These are phyloP conservation scores for Aspergillus indologenus DNA, from an alignment of 495 filamentous ascomycete species.

Conservation along the genomic window DNA sequence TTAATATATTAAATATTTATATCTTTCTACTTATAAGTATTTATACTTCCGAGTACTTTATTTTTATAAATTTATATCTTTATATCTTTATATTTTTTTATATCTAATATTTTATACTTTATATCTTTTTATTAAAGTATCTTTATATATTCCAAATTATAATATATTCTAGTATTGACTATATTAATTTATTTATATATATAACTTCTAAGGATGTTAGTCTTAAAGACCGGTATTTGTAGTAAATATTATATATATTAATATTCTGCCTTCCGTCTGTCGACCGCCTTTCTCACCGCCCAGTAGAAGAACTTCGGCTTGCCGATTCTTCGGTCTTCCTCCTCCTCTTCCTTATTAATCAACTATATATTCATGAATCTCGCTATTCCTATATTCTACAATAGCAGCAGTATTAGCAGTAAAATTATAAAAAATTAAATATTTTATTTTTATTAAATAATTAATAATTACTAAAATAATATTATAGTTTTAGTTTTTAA, in stretches of 20 bases:
- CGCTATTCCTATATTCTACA: too few species aligned
- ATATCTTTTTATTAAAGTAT: not conserved
- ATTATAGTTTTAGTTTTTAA: constrained; percentile 2
- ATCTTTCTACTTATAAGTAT: not conserved
- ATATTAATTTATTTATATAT: not conserved
- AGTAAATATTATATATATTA: not conserved
- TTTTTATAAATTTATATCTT: not conserved
- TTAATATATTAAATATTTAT: not conserved
- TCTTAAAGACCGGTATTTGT: not conserved
- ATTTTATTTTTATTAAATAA: too few species aligned
- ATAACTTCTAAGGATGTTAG: not conserved
- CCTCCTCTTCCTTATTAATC: not conserved
- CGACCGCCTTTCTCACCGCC: too few species aligned
- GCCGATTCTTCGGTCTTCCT: too few species aligned
- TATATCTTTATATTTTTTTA: not conserved
- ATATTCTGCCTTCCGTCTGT: not conserved
- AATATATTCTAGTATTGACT: not conserved
- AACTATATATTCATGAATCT: not conserved
- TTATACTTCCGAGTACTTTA: not conserved
- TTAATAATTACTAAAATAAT: too few species aligned
- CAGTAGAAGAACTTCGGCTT: too few species aligned
- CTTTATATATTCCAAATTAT: not conserved
- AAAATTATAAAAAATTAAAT: too few species aligned
- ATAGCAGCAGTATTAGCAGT: too few species aligned
- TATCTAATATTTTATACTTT: not conserved